Base-by-base conservation (phyloP, 495 filamentous ascomycete species). In the Collariella sp. region DNA sequence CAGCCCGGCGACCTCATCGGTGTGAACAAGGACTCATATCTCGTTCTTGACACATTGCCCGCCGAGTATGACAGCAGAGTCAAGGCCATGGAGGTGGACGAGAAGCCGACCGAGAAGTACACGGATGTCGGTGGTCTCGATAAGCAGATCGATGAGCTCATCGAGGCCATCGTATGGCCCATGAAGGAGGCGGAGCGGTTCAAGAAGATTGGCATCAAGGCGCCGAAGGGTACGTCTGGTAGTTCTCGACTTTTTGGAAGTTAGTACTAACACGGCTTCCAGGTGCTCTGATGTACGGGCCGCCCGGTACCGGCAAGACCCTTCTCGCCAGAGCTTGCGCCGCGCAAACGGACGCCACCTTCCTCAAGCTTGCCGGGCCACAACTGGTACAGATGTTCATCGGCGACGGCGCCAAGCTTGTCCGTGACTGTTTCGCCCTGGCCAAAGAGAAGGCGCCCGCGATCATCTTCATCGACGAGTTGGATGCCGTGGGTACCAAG, bases 371-470 rank as follows among this genome's bases (percentile, higher is more conserved):
- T 55, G 93, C 93, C 50, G 93, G 93, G 38, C 93, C 93, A 2
- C 94, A 97, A 72, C 83, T 99, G n/a, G 93, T 99, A 18, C 93
- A 99, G 69, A 99, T 99, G 93, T 99, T 99, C 72, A 99, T 99
- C 46, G 93, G 93, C 63, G 93, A 99, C 62, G 94, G 94, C 55
- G 94, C 94, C 23, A 99, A 97, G 76, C 80, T 99, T 5, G 93
- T 99, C 29, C 87, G 93, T 29, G 93, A 97, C 71, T 93, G 89
- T 72, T 99, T 99, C 67, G 91, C 93, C 7, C 76, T 99, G 1
- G 93, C 93, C 24, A 99, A 99, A 66, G 93, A 97, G 70, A 96
- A 97, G 73, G 93, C 94, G 0, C 93, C 93, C 4, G 86, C 93
- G 26, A 99, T 99, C 69, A 99, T 99, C 71, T 99, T 98, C 80